phyloP scores from a whole-genome alignment of 306 rosid species.

The Rosa chinensis region DNA sequence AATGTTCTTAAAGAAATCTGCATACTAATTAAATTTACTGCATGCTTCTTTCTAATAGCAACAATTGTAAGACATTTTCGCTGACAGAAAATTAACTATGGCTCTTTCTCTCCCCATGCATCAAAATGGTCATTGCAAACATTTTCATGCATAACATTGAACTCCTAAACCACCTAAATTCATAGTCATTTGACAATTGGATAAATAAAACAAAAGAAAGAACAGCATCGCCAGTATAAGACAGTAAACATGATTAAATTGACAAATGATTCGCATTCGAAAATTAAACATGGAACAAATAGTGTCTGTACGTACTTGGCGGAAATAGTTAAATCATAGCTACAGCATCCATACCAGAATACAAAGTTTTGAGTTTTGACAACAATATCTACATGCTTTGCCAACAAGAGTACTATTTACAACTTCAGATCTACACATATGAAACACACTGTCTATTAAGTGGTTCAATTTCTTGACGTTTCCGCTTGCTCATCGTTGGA shows the following conservation, averaged over 20 bases:
- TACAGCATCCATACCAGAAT: background rate
- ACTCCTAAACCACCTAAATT: no score
- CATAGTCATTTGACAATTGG: no score
- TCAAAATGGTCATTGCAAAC: no score
- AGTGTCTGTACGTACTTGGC: background rate
- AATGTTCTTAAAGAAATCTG: background rate
- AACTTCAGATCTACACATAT: slow-evolving; percentile 17
- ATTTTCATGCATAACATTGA: no score
- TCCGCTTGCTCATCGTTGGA: slow-evolving; percentile 77
- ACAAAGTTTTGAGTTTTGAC: background rate
- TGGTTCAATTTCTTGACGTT: slow-evolving; percentile 76
- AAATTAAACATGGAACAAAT: background rate
- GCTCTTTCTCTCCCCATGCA: no score
- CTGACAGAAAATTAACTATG: no score
- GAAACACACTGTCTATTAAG: slow-evolving; percentile 81
- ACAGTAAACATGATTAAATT: background rate
- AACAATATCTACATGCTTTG: background rate
- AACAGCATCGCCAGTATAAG: background rate
- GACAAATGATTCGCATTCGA: background rate
- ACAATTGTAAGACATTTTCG: background rate
- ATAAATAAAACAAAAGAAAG: no score
- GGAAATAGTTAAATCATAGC: background rate
- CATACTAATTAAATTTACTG: background rate
- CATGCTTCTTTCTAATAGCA: background rate
- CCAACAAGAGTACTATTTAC: background rate